Percentiles rank a stretch among this genome's conserved stretches.
These are phyloP conservation scores for Gynostemma pentaphyllum DNA, from an alignment of 306 rosid species.

Conservation along the genomic window DNA sequence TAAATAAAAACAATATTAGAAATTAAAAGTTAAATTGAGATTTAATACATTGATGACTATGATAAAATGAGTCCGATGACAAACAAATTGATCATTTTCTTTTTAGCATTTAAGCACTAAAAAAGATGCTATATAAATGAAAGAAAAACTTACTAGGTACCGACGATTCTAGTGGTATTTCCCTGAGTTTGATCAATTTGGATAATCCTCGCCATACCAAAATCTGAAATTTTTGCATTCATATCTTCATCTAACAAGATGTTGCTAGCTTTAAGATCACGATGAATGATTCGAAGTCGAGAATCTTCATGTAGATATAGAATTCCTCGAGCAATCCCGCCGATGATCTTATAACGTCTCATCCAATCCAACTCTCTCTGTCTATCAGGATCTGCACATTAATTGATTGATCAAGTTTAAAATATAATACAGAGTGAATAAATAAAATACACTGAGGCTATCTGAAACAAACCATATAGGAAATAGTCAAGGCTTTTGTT, in stretches of 20 bases:
- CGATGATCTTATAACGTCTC: constrained; percentile 20
- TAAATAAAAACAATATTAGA: not conserved
- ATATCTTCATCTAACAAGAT: constrained; percentile 27
- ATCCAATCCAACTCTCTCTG: constrained; percentile 23
- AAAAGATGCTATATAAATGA: not conserved
- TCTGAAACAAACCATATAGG: constrained; percentile 33
- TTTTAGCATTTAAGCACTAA: not conserved
- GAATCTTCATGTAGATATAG: constrained; percentile 34
- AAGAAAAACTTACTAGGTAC: constrained; percentile 29
- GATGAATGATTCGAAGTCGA: constrained; percentile 22
- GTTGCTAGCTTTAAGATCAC: constrained; percentile 32
- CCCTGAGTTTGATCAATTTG: constrained; percentile 24
- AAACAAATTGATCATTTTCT: too few relatives aligned
- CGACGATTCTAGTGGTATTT: constrained; percentile 28
- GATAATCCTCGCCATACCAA: constrained; percentile 31
- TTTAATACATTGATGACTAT: too few relatives aligned
- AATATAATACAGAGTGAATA: not conserved
- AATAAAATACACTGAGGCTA: not conserved
- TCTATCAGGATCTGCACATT: constrained; percentile 14
- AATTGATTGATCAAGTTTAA: not conserved
- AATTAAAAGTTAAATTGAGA: not conserved
- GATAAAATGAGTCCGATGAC: not conserved
- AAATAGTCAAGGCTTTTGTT: constrained; percentile 49
- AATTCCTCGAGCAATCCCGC: constrained; percentile 23
- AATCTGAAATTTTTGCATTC: constrained; percentile 34